Evolutionary conservation across 1,139 yeast species (phyloP).

Genomic region (Hyphopichia pseudoburtonii): DNA sequence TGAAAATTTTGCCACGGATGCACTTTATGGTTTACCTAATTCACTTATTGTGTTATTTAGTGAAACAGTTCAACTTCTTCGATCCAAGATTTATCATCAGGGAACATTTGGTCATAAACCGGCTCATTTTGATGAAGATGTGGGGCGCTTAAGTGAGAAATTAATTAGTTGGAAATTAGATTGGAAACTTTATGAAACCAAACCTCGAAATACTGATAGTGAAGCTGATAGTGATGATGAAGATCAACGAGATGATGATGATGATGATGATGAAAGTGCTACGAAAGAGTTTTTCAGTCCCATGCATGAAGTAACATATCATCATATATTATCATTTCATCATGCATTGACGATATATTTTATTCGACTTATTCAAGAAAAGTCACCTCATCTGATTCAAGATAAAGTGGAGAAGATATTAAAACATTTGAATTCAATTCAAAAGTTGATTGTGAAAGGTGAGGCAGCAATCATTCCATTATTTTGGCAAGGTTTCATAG

Average conservation of each 20-base stretch:
- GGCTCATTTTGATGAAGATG: conserved; percentile 42
- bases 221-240: conserved; percentile 1
- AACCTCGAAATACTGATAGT: not conserved
- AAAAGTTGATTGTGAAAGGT: conserved; percentile 51
- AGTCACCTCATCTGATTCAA: conserved; percentile 54
- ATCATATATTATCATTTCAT: conserved; percentile 79
- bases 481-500: conserved; percentile 88
- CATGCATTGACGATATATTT: conserved; percentile 75
- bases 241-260: conserved; percentile 16
- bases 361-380: conserved; percentile 61
- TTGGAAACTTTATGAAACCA: conserved; percentile 50
- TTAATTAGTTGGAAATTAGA: conserved; percentile 68
- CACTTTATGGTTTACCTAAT: conserved; percentile 82
- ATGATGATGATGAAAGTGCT: conserved; percentile 4
- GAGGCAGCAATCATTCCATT: conserved; percentile 69
- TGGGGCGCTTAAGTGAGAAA: conserved; percentile 49
- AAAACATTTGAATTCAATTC: conserved; percentile 64
- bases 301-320: conserved; percentile 74
- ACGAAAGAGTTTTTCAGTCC: conserved; percentile 45
- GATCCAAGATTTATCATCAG: conserved; percentile 58
- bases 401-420: conserved; percentile 61
- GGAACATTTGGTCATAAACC: conserved; percentile 34
- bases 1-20: conserved; percentile 72
- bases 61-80: conserved; percentile 63
- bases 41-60: conserved; percentile 72